Conservation (phyloP, 805 yeast genomes). For the Henningerozyma blattae region DNA sequence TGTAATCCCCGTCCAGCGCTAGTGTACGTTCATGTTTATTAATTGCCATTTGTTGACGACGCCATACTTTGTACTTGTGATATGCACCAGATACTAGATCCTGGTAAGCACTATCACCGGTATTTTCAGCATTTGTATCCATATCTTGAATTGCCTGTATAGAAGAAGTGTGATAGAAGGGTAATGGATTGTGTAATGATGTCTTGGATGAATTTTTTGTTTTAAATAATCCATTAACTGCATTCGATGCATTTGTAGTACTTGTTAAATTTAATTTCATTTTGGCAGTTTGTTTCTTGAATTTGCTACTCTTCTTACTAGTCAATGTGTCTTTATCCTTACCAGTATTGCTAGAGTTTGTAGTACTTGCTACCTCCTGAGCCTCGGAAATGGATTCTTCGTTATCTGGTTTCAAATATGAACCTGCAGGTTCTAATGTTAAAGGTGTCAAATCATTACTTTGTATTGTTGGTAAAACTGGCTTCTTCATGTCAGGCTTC, state of each 20-base stretch:
- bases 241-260: conserved; percentile 8
- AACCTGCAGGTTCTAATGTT: conserved; percentile 16
- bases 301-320: conserved; percentile 3
- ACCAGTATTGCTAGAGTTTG: too few species aligned
- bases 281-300: conserved; percentile 12
- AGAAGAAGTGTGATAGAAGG: conserved; percentile 6
- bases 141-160: neutral
- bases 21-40: conserved; percentile 65
- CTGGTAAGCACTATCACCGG: conserved; percentile 14
- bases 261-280: conserved; percentile 12
- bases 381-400: neutral
- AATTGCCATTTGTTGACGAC: conserved; percentile 76
- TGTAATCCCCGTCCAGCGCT: conserved; percentile 89
- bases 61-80: conserved; percentile 77
- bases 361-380: conserved; percentile 1
- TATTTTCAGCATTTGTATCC: conserved; percentile 7
- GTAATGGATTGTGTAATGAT: conserved; percentile 17
- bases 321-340: too few species aligned
- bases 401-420: conserved; percentile 12
- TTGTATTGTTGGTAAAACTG: conserved; percentile 23
- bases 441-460: conserved; percentile 25
- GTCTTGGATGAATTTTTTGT: conserved; percentile 24
- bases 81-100: conserved; percentile 41
- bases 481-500: conserved; percentile 18
- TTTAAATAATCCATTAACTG: conserved; percentile 20